A percentile compares a stretch with the other conserved stretches of the same genome.
These are phyloP conservation scores for Lactifluus rugatus DNA, from an alignment of 768 basidiomycete species.

Conservation along the genomic window DNA sequence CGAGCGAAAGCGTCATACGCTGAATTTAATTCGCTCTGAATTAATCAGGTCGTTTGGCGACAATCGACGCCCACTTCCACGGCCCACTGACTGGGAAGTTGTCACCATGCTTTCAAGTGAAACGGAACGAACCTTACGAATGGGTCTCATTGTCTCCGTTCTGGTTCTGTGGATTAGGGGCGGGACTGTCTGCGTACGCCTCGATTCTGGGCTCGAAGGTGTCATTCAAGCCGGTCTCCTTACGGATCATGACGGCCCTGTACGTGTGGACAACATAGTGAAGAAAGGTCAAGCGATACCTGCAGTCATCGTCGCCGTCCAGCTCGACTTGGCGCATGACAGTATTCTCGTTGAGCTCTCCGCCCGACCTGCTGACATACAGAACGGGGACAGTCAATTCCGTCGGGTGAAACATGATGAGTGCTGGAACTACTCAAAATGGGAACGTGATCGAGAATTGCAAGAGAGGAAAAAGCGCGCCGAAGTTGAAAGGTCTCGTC, in stretches of 20 bases:
- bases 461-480: slow-evolving; percentile 76
- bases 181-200: slow-evolving; percentile 49
- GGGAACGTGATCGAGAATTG: slow-evolving; percentile 60
- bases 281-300: slow-evolving; percentile 74
- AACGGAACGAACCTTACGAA: slow-evolving; percentile 63
- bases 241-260: slow-evolving; percentile 35
- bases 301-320: slow-evolving; percentile 67
- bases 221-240: slow-evolving; percentile 54
- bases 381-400: slow-evolving; percentile 51
- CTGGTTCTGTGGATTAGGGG: slow-evolving; percentile 48
- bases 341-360: slow-evolving; percentile 68
- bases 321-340: slow-evolving; percentile 50
- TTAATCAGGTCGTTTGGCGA: slow-evolving; percentile 75
- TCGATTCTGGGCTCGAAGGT: slow-evolving; percentile 94
- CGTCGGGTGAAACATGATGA: slow-evolving; percentile 51
- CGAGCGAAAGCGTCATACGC: slow-evolving; percentile 80
- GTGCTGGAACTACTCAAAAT: slow-evolving; percentile 54
- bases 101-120: slow-evolving; percentile 95
- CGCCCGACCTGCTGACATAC: slow-evolving; percentile 50
- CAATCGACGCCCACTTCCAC: slow-evolving; percentile 50
- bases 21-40: slow-evolving; percentile 84
- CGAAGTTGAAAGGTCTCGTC: slow-evolving; percentile 65
- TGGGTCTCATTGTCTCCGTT: slow-evolving; percentile 76
- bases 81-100: slow-evolving; percentile 68
- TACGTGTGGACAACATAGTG: slow-evolving; percentile 35